Percentiles rank a stretch among this genome's conserved stretches.
Conservation (phyloP, 257 asterid species). For the Ligustrum vulgare region DNA sequence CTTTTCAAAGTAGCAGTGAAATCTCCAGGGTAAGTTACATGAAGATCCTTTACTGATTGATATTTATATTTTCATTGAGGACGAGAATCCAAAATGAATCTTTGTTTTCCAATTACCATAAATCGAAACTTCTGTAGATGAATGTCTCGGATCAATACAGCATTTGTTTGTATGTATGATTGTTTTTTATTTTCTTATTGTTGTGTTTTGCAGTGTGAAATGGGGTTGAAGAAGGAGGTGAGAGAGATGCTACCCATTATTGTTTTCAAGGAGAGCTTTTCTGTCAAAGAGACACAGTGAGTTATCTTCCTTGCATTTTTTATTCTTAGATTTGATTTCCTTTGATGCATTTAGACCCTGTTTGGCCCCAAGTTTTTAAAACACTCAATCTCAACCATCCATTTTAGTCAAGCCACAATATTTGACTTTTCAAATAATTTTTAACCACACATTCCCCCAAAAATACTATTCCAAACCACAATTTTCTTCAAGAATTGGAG, state of each 20-base stretch:
- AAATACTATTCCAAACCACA: too few species aligned
- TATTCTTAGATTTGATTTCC: background rate
- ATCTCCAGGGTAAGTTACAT: slow-evolving; percentile 44
- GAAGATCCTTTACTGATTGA: background rate
- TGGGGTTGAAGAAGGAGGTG: slow-evolving; percentile 79
- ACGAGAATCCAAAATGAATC: background rate
- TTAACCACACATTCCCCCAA: too few species aligned
- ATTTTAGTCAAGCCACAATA: too few species aligned
- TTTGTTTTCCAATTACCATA: background rate
- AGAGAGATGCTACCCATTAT: slow-evolving; percentile 84
- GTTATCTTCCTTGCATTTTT: slow-evolving; percentile 19
- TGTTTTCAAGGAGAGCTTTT: slow-evolving; percentile 69
- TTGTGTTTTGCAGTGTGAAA: slow-evolving; percentile 52
- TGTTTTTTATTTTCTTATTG: slow-evolving; percentile 10
- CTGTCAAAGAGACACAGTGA: slow-evolving; percentile 71
- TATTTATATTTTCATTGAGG: background rate
- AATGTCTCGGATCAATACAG: background rate
- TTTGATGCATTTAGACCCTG: background rate
- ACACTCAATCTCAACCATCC: too few species aligned
- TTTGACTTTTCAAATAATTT: too few species aligned
- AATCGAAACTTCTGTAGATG: background rate
- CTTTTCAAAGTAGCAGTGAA: slow-evolving; percentile 27
- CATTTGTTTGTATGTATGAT: background rate
- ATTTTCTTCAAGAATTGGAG: too few species aligned
- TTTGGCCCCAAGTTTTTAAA: too few species aligned